Base-by-base conservation (phyloP, 805 yeast genomes). In the Zygosaccharomyces rouxii region DNA sequence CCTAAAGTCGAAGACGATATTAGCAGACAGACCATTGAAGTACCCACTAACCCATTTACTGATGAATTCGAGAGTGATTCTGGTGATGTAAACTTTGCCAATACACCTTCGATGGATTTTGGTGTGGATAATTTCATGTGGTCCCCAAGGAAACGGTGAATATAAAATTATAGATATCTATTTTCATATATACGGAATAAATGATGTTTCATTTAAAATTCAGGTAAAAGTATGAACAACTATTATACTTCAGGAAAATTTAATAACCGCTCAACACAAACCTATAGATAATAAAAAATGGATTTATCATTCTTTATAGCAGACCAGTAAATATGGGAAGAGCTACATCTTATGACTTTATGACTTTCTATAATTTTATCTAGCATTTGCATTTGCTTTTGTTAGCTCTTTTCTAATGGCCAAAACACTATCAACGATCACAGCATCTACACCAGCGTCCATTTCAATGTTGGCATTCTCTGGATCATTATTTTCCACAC, bases 151-250 rank as follows among this genome's bases (percentile, higher is more conserved):
- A 26, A 41, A 16, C 37, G 26, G 18, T 41, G 14, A 41, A 29
- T 13, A 19, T 29, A 16, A 2, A 10, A 41, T 41, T 21, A 18
- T 33, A 29, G 22, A 19, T 26, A 18, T 64, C 42, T 61, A 67
- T 9, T 78, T 78, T 53, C 90, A 73, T 6, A 87, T 96, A 57
- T 84, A 84, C 62, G 96, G 75, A n/a, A 90, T 95, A 0, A 96
- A 96, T 59, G 90, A 73, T 1, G 92, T 97, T 47, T 87, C 83
- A 68, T 92, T 98, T 2, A 88, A 97, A 69, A 92, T 90, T 13
- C 92, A 97, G 0, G 98, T 98, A 73, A 92, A 97, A 11, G 92
- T 96, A 6, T 97, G 98, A 3, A 95, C 90, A 54, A 80, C 81
- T 84, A 92, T 84, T 67, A 35, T 13, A 5, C 19, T 35, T 11